Evolutionary conservation across 768 basidiomycete species (phyloP), one percentile per base, ranked within the genome.

Genomic region (Nevesoporus exiguus): DNA sequence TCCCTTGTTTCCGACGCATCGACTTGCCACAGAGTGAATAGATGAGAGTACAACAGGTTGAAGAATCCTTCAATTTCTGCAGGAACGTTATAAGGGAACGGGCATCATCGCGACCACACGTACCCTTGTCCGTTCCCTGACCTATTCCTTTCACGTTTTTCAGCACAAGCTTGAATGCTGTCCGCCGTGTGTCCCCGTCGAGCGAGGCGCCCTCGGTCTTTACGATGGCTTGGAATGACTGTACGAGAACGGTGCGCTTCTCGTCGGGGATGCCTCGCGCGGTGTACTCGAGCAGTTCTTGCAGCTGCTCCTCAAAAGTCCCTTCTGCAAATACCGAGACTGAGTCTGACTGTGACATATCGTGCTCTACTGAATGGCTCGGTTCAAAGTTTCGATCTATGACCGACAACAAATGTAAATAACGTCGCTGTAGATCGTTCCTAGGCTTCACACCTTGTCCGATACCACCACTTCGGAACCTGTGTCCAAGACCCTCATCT

Each of bases 21-120:
- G 44, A 72, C 56, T 7, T 81, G 70, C 71, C 81, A 85, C 24
- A 88, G 72, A 10, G 78, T 70, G 58, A 88, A 78, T 36, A 91
- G 65, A 72, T 92, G 88, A 3, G 90, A 80, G 63, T 81, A 86
- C 40, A 93, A 66, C 31, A 93, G 77, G 70, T 92, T 92, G 77
- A 91, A 93, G 70, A 92, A 93, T 19, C 91, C 91, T 73, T 93
- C 90, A 58, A 84, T 83, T 73, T 93, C 87, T 89, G 66, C 22
- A 40, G 21, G 30, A 49, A 29, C 29, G 37, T 63, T 6, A 63
- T 34, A 34, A 57, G 19, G 15, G 21, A 29, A 48, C n/a, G 36
- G 22, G 2, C 49, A 22, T 30, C 29, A 49, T 53, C 33, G 19
- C 25, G 11, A 27, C 22, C 11, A 41, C 42, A 67, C 80, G 44